Percentiles rank a stretch among this genome's conserved stretches.
Conservation (phyloP, 2,329 filamentous ascomycete genomes). For the Ceratocystiopsis sp. region DNA sequence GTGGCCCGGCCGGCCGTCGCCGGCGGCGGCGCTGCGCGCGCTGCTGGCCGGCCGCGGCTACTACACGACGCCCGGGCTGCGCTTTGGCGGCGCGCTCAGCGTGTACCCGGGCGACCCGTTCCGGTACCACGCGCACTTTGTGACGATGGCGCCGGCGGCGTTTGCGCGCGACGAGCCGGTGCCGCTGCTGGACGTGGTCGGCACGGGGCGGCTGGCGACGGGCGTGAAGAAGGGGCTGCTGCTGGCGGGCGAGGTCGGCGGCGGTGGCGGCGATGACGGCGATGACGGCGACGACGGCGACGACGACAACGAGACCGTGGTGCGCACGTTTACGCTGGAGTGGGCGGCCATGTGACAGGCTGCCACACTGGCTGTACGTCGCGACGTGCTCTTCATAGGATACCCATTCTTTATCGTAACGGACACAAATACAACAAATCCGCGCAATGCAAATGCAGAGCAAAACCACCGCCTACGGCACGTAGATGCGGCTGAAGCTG, state of each 20-base stretch:
- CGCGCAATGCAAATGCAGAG: not conserved
- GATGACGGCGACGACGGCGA: not conserved
- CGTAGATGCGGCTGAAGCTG: constrained; percentile 82
- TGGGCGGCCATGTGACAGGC: constrained; percentile 71
- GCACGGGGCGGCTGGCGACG: constrained; percentile 74
- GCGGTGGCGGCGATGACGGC: not conserved
- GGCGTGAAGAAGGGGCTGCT: constrained; percentile 93
- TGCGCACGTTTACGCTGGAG: constrained; percentile 72
- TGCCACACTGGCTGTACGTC: too few relatives aligned
- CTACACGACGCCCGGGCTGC: constrained; percentile 78
- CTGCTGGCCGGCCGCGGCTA: constrained; percentile 66
- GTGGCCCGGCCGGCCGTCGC: not conserved
- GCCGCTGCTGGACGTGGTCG: constrained; percentile 67
- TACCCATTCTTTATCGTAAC: not conserved
- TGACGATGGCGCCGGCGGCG: constrained; percentile 73
- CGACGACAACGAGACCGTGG: constrained; percentile 7
- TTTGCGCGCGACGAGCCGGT: constrained; percentile 80
- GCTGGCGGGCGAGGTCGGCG: constrained; percentile 48
- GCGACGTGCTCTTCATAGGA: not conserved
- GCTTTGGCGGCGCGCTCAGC: constrained; percentile 87
- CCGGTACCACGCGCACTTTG: constrained; percentile 88
- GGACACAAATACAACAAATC: not conserved
- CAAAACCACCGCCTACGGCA: constrained; percentile 37
- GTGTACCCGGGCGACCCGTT: constrained; percentile 92
- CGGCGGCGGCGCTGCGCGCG: constrained; percentile 44